phyloP scores from a whole-genome alignment of 495 filamentous ascomycete species.

The Lasiosphaeris hirsuta region DNA sequence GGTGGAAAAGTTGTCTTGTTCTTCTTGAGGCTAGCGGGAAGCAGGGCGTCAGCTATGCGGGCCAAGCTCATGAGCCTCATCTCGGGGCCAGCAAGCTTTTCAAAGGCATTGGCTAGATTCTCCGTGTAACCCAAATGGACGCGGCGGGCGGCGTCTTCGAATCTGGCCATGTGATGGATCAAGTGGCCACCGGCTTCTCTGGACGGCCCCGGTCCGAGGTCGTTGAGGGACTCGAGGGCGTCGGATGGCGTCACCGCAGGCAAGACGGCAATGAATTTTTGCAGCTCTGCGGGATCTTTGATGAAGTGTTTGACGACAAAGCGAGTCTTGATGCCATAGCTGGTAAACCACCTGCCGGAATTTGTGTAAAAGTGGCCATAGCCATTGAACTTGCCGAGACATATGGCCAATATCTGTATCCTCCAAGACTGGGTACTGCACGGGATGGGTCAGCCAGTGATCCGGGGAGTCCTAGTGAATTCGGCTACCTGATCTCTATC shows the following conservation, averaged over 20 bases:
- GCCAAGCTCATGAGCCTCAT: constrained; percentile 56
- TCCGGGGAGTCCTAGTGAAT: no score
- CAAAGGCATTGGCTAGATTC: constrained; percentile 49
- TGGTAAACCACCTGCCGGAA: constrained; percentile 69
- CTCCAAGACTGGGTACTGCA: constrained; percentile 25
- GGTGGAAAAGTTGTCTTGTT: constrained; percentile 47
- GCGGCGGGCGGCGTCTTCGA: constrained; percentile 47
- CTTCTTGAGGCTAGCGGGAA: constrained; percentile 45
- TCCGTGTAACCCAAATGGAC: constrained; percentile 51
- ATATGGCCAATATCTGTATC: constrained; percentile 59
- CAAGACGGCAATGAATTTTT: constrained; percentile 59
- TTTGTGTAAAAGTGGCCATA: constrained; percentile 70
- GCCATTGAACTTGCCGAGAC: constrained; percentile 58
- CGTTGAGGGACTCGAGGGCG: constrained; percentile 37
- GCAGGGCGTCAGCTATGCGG: constrained; percentile 56
- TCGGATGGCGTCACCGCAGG: constrained; percentile 31
- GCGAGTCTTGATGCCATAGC: constrained; percentile 40
- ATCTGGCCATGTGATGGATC: constrained; percentile 49
- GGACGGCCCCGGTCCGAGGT: constrained; percentile 49
- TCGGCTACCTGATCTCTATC: constrained; percentile 56
- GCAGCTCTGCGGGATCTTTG: constrained; percentile 47
- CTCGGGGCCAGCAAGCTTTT: constrained; percentile 41
- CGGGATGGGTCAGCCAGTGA: no score
- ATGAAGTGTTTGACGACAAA: constrained; percentile 67
- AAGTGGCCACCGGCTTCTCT: constrained; percentile 48